These are phyloP conservation scores for Exserohilum rostratum DNA, from an alignment of 2,329 filamentous ascomycete species.

Conservation along the genomic window DNA sequence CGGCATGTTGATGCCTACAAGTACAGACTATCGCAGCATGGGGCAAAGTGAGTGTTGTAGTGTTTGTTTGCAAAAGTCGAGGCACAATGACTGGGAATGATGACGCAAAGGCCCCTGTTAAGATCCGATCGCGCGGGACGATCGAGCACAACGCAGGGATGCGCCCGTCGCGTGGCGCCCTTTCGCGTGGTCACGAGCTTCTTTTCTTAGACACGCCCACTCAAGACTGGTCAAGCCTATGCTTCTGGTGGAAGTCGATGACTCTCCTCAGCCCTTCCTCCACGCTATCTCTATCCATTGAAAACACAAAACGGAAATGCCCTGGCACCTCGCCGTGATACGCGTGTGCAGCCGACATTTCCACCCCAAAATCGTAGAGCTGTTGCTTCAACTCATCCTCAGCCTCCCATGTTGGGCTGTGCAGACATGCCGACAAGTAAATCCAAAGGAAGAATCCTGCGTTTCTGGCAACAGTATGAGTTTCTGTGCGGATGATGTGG, in stretches of 20 bases:
- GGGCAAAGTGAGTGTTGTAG: background rate
- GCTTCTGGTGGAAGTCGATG: background rate
- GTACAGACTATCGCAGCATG: constrained; percentile 5
- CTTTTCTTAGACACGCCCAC: background rate
- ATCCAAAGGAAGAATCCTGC: constrained; percentile 65
- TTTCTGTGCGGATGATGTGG: too few species aligned
- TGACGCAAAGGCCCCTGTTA: constrained; percentile 31
- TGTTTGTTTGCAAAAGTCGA: background rate
- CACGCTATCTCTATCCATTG: constrained; percentile 44
- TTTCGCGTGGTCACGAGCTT: constrained; percentile 23
- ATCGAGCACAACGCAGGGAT: constrained; percentile 23
- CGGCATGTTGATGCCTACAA: constrained; percentile 60
- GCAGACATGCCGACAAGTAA: constrained; percentile 48
- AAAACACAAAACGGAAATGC: constrained; percentile 54
- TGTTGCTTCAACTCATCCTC: constrained; percentile 36
- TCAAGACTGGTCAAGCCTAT: background rate
- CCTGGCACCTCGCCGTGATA: constrained; percentile 47
- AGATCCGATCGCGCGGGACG: constrained; percentile 25
- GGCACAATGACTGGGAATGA: constrained; percentile 21
- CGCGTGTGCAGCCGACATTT: constrained; percentile 34
- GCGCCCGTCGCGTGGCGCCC: constrained; percentile 22
- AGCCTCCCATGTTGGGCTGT: constrained; percentile 2
- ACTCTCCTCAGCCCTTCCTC: constrained; percentile 43
- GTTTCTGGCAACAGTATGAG: constrained; percentile 48
- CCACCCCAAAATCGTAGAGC: constrained; percentile 22